Evolutionary conservation across 2,329 filamentous ascomycete genomes (phyloP).

Genomic region (Aspergillus carbonarius): DNA sequence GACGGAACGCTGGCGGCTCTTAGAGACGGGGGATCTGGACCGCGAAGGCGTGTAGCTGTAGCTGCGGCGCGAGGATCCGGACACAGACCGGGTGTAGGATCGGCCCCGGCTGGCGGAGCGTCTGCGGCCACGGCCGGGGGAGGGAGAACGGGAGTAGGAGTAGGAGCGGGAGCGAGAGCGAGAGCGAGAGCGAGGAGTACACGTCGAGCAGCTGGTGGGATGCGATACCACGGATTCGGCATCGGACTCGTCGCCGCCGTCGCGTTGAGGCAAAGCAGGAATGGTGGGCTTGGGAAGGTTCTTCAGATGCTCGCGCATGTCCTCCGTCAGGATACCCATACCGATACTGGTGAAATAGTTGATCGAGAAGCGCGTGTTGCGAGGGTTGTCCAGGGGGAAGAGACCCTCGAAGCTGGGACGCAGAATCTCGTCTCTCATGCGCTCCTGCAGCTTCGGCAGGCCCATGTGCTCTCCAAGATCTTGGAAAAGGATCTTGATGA

Average conservation of each 20-base stretch:
- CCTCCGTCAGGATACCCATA: slow-evolving; percentile 91
- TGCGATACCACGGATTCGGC: slow-evolving; percentile 59
- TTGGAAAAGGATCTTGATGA: slow-evolving; percentile 96
- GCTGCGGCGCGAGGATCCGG: slow-evolving; percentile 31
- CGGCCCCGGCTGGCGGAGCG: slow-evolving; percentile 26
- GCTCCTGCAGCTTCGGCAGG: slow-evolving; percentile 72
- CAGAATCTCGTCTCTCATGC: slow-evolving; percentile 75
- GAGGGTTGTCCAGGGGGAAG: slow-evolving; percentile 84
- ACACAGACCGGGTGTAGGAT: slow-evolving; percentile 34
- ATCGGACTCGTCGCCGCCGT: slow-evolving; percentile 64
- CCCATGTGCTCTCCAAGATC: slow-evolving; percentile 85
- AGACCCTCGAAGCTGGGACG: slow-evolving; percentile 77
- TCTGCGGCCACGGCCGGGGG: slow-evolving; percentile 28
- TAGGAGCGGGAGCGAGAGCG: slow-evolving; percentile 42
- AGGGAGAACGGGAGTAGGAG: slow-evolving; percentile 37
- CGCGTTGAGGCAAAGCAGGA: slow-evolving; percentile 62
- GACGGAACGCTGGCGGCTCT: slow-evolving; percentile 30
- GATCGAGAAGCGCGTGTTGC: slow-evolving; percentile 94
- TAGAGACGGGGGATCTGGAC: slow-evolving; percentile 36
- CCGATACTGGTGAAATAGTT: slow-evolving; percentile 99
- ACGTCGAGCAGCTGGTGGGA: slow-evolving; percentile 35
- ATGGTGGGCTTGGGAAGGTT: slow-evolving; percentile 83
- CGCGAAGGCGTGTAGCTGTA: slow-evolving; percentile 38
- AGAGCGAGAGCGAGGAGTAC: slow-evolving; percentile 41
- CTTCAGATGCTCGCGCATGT: slow-evolving; percentile 87